Base-by-base conservation (phyloP, 441 rosid genomes). In the Aleurites moluccanus region DNA sequence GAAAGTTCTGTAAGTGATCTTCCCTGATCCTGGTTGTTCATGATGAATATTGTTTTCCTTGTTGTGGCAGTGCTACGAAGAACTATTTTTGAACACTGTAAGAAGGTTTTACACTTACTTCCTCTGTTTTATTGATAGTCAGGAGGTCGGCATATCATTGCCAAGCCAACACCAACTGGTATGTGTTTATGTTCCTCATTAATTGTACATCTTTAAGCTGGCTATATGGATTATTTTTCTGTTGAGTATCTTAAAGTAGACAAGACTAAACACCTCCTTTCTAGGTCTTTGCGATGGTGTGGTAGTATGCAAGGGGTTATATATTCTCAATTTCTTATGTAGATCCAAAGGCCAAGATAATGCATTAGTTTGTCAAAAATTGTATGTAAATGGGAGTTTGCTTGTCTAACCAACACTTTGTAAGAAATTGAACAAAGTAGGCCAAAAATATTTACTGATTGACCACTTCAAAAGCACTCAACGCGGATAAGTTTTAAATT, bases 131-230 rank as follows among this genome's bases (percentile, higher is more conserved):
- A 79, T 63, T 47, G 71, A 76, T 90, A 90, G 94, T 86, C 85
- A 70, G 91, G 87, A 83, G 74, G 75, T 74, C 78, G 79, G 10
- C 89, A 81, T 52, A 87, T 93, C 57, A 81, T 89, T 62, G 96
- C 97, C 50, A 92, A 89, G 74, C 96, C 93, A 63, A 91, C 97
- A 28, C 95, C 92, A 8, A 75, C 35, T 15, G 94, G 93, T 89
- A 84, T 6, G 75, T n/a, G 35, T 67, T 70, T 64, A 11, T 25
- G 8, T 47, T 60, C 47, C 3, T 47, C 18, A 44, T 18, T 2
- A 2, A 2, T 55, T 69, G 5, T n/a, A 6, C 20, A 23, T 10
- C 28, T 20, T 57, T 47, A 11, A 47, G 42, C 47, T 23, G 53
- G 18, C 49, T n/a, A 45, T 50, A 16, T 23, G 50, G 16, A 47